Conservation (phyloP, 2,329 filamentous ascomycete genomes). For the Bimuria novae-zelandiae region DNA sequence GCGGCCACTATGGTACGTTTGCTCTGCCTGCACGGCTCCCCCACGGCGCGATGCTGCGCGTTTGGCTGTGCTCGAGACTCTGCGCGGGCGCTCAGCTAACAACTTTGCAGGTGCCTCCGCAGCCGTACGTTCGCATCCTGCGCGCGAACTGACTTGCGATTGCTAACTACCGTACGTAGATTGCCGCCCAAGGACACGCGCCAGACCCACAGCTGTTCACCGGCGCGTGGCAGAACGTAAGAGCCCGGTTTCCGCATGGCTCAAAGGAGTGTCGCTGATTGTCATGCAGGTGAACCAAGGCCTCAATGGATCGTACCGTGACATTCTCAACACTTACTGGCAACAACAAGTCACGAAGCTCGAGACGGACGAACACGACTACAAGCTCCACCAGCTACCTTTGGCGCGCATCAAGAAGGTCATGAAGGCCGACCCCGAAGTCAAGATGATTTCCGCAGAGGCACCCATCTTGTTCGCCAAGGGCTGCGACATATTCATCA, state of each 20-base stretch:
- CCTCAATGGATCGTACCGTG: slow-evolving; percentile 87
- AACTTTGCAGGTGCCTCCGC: slow-evolving; percentile 65
- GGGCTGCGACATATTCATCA: slow-evolving; percentile 98
- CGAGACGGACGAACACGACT: slow-evolving; percentile 94
- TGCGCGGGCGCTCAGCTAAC: slow-evolving; percentile 31
- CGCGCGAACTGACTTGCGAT: slow-evolving; percentile 19
- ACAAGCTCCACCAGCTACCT: slow-evolving; percentile 96
- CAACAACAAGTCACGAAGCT: slow-evolving; percentile 97
- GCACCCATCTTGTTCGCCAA: slow-evolving; percentile 98
- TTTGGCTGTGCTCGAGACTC: slow-evolving; percentile 15
- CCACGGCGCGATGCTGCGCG: slow-evolving; percentile 6
- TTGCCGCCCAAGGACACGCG: slow-evolving; percentile 84
- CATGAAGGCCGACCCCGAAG: slow-evolving; percentile 98
- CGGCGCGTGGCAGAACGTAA: slow-evolving; percentile 91
- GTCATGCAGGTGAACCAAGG: slow-evolving; percentile 83
- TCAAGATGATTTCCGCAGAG: slow-evolving; percentile 99
- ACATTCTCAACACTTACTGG: slow-evolving; percentile 98
- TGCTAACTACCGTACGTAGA: slow-evolving; percentile 59
- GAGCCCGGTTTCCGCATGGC: slow-evolving; percentile 6
- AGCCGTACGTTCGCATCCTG: slow-evolving; percentile 58
- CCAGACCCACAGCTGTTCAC: slow-evolving; percentile 91
- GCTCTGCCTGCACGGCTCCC: slow-evolving; percentile 2
- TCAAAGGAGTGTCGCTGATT: slow-evolving; percentile 26
- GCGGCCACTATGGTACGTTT: slow-evolving; percentile 56
- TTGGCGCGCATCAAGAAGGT: slow-evolving; percentile 99